A percentile compares a stretch with the other conserved stretches of the same genome.
phyloP scores from a whole-genome alignment of 2,329 filamentous ascomycete species.

The Akanthomyces dipterigenus region DNA sequence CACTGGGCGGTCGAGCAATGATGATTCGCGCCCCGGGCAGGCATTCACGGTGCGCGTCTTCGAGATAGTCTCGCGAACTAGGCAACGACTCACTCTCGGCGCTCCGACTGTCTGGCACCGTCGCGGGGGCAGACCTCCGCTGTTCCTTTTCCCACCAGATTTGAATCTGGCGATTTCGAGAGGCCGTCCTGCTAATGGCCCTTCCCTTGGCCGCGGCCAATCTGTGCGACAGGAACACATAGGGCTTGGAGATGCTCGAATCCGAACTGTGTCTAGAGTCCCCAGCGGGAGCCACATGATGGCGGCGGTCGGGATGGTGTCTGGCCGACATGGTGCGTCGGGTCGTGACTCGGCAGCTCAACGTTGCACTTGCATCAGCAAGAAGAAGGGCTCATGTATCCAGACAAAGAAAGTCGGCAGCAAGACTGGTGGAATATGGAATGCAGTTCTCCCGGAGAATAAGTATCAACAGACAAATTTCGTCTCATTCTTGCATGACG shows the following conservation, averaged over 20 bases:
- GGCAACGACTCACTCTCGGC: neutral
- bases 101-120: neutral
- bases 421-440: neutral
- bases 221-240: neutral
- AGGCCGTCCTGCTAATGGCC: neutral
- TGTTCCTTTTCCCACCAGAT: neutral
- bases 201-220: neutral
- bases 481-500: neutral
- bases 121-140: neutral
- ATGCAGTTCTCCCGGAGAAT: neutral
- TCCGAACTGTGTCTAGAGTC: neutral
- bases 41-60: neutral
- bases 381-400: too few species aligned
- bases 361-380: neutral
- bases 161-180: neutral
- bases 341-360: neutral
- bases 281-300: neutral
- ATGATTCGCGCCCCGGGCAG: constrained; percentile 5
- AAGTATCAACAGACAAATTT: neutral
- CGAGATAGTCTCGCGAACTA: neutral
- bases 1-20: neutral
- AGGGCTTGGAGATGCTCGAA: neutral
- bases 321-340: neutral
- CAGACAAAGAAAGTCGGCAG: too few species aligned
- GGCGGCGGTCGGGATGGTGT: neutral